phyloP scores from a whole-genome alignment of 306 rosid genomes.

The Vigna mungo region DNA sequence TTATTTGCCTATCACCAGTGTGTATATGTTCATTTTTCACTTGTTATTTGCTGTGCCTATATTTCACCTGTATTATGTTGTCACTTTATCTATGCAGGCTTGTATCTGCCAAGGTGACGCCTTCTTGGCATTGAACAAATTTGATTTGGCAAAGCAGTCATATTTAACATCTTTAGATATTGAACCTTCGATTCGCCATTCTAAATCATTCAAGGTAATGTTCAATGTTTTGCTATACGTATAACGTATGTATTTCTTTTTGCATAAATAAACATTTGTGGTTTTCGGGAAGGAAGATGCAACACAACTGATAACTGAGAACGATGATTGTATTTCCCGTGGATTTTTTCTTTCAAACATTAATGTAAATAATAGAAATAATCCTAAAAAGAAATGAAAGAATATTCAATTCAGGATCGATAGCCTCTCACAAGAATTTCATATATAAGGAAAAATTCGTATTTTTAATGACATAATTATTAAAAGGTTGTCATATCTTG shows the following conservation, averaged over 20 bases:
- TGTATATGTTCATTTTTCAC: slow-evolving; percentile 5
- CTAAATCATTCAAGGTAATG: slow-evolving; percentile 81
- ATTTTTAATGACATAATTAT: slow-evolving; percentile 5
- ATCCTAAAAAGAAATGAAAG: slow-evolving; percentile 4
- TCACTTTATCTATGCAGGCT: slow-evolving; percentile 63
- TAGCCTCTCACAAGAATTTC: slow-evolving; percentile 16
- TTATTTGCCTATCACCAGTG: slow-evolving; percentile 11
- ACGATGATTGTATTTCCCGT: slow-evolving; percentile 11
- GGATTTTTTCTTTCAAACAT: slow-evolving; percentile 21
- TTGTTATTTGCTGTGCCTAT: slow-evolving; percentile 23
- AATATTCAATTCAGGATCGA: slow-evolving; percentile 11
- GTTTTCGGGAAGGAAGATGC: slow-evolving; percentile 34
- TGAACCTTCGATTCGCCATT: slow-evolving; percentile 79
- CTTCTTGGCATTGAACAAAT: slow-evolving; percentile 61
- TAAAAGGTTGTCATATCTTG: background rate
- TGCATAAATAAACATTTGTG: slow-evolving; percentile 23
- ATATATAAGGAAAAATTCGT: background rate
- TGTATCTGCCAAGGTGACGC: slow-evolving; percentile 85
- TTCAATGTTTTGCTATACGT: slow-evolving; percentile 31
- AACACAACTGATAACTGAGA: slow-evolving; percentile 21
- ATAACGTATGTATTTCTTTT: slow-evolving; percentile 32
- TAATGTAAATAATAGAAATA: slow-evolving; percentile 10
- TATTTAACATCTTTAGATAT: slow-evolving; percentile 66
- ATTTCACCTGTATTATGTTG: slow-evolving; percentile 22
- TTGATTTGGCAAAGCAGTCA: slow-evolving; percentile 73